Percentiles rank a stretch among this genome's conserved stretches.
phyloP scores from a whole-genome alignment of 805 yeast genomes.

The Kodamaea jinghongensis region DNA sequence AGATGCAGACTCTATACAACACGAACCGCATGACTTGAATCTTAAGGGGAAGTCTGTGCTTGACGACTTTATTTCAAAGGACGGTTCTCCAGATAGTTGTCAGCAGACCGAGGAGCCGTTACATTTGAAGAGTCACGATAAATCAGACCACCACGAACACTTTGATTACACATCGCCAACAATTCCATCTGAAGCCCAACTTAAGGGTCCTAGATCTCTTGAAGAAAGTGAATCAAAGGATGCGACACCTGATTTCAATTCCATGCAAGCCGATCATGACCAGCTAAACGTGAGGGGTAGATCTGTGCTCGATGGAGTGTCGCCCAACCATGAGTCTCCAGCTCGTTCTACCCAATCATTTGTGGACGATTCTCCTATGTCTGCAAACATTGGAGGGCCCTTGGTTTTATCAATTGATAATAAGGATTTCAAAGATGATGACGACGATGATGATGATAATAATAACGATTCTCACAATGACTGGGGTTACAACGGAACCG shows the following conservation, averaged over 20 bases:
- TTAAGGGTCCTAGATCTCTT: too few relatives aligned
- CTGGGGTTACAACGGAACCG: neutral
- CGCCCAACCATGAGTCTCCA: neutral
- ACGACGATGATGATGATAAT: conserved; percentile 12
- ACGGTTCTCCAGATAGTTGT: too few relatives aligned
- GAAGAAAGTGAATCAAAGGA: too few relatives aligned
- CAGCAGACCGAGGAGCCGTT: too few relatives aligned
- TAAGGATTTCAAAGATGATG: conserved; percentile 12
- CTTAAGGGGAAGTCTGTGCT: conserved; percentile 13
- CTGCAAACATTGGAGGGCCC: conserved; percentile 12
- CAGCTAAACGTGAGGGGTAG: too few relatives aligned
- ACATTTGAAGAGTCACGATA: too few relatives aligned
- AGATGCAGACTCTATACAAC: conserved; percentile 40
- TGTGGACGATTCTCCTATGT: conserved; percentile 2
- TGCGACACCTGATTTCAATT: too few relatives aligned
- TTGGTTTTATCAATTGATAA: conserved; percentile 25
- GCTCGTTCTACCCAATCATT: conserved; percentile 3
- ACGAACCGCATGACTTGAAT: conserved; percentile 32
- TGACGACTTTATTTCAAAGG: neutral
- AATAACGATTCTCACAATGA: conserved; percentile 11
- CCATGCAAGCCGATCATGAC: too few relatives aligned
- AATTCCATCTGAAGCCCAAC: too few relatives aligned
- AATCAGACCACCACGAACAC: too few relatives aligned
- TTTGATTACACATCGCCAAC: too few relatives aligned
- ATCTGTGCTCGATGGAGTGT: neutral